phyloP scores from a whole-genome alignment of 2,329 filamentous ascomycete species.

The Pseudovirgaria hyperparasitica region DNA sequence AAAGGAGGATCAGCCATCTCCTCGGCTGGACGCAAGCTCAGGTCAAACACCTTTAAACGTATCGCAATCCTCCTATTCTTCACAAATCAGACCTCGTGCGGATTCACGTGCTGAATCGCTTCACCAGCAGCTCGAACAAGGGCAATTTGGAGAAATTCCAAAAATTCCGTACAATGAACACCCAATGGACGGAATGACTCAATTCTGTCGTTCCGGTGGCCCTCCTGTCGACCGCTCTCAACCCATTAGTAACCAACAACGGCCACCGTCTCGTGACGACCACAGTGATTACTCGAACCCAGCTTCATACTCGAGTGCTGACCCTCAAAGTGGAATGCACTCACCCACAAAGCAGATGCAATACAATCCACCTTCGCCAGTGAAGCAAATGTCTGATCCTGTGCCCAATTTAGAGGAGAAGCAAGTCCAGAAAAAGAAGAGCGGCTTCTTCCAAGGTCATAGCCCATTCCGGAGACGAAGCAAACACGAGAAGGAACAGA shows the following conservation, averaged over 20 bases:
- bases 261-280: constrained; percentile 75
- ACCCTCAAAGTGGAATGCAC: constrained; percentile 58
- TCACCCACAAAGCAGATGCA: constrained; percentile 57
- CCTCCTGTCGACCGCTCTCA: constrained; percentile 59
- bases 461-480: constrained; percentile 91
- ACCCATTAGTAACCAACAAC: constrained; percentile 47
- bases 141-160: constrained; percentile 51
- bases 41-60: constrained; percentile 4
- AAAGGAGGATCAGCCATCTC: constrained; percentile 17
- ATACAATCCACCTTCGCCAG: constrained; percentile 9
- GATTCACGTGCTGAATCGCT: constrained; percentile 22
- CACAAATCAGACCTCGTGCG: constrained; percentile 9
- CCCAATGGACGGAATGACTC: constrained; percentile 91
- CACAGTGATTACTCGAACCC: constrained; percentile 84
- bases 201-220: constrained; percentile 78
- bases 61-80: background rate
- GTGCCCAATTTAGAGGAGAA: constrained; percentile 18
- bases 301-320: constrained; percentile 78
- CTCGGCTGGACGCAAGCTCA: constrained; percentile 12
- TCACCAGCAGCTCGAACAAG: constrained; percentile 26
- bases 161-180: constrained; percentile 84
- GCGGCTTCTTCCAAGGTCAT: constrained; percentile 85
- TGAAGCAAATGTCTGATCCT: background rate
- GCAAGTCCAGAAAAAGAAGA: constrained; percentile 55
- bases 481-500: constrained; percentile 58